phyloP scores from a whole-genome alignment of 495 filamentous ascomycete species.

The Corynascus novoguineensis region DNA sequence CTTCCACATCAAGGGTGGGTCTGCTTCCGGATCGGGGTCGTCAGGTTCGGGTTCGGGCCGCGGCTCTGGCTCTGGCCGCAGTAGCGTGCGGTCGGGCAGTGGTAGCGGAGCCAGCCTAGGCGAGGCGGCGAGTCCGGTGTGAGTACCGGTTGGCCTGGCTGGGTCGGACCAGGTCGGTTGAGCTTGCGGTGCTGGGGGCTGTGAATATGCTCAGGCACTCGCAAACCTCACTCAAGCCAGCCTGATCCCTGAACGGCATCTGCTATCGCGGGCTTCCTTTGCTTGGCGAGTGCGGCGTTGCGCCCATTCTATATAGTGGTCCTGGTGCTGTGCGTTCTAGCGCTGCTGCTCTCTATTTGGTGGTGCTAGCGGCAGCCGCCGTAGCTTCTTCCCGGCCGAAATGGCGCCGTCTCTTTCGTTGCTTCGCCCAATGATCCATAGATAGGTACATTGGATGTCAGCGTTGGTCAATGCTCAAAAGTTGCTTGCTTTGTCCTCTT shows the following conservation, averaged over 20 bases:
- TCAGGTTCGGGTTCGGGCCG: slow-evolving; percentile 24
- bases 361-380: too few species aligned
- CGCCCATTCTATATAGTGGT: too few species aligned
- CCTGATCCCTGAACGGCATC: too few species aligned
- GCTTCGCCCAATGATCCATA: background rate
- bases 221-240: too few species aligned
- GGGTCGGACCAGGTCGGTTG: too few species aligned
- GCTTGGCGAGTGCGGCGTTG: too few species aligned
- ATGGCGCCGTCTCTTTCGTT: background rate
- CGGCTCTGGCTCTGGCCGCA: slow-evolving; percentile 28
- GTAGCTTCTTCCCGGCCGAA: background rate
- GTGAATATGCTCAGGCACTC: background rate
- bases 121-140: slow-evolving; percentile 29
- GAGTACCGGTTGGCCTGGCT: slow-evolving; percentile 5
- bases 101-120: slow-evolving; percentile 29
- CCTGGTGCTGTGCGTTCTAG: too few species aligned
- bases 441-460: slow-evolving; percentile 13
- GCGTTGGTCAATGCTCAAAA: slow-evolving; percentile 20
- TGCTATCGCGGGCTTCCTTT: too few species aligned
- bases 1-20: slow-evolving; percentile 22
- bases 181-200: background rate
- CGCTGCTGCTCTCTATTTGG: background rate
- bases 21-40: slow-evolving; percentile 24
- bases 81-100: slow-evolving; percentile 35
- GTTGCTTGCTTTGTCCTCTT: slow-evolving; percentile 10